These are phyloP conservation scores for Fagus sylvatica DNA, from an alignment of 306 rosid species.

Conservation along the genomic window DNA sequence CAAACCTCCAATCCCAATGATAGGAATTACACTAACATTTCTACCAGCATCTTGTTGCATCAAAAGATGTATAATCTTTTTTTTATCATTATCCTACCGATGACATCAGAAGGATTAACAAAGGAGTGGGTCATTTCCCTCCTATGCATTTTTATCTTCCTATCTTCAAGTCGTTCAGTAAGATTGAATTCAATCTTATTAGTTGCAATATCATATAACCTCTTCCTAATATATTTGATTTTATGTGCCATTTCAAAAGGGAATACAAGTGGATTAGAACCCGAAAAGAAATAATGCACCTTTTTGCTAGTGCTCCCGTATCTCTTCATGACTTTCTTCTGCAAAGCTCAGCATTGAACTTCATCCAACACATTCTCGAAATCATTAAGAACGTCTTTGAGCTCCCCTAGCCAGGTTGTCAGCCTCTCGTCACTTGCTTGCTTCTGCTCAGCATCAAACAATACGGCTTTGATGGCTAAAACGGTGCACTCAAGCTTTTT, in stretches of 20 bases:
- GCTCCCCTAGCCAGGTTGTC: constrained; percentile 11
- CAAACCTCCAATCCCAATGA: no score
- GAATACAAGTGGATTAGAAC: constrained; percentile 10
- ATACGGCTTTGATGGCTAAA: constrained; percentile 18
- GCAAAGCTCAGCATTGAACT: constrained; percentile 19
- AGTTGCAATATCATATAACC: constrained; percentile 22
- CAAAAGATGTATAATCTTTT: no score
- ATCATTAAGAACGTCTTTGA: constrained; percentile 13
- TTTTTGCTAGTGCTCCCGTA: neutral
- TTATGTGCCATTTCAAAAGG: neutral
- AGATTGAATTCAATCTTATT: constrained; percentile 10
- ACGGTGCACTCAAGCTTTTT: constrained; percentile 5
- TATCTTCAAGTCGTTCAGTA: neutral
- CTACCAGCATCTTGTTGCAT: neutral
- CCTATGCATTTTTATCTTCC: no score
- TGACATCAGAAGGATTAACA: no score
- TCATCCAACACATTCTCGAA: constrained; percentile 32
- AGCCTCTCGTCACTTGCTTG: neutral
- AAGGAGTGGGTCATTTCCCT: no score
- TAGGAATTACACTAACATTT: no score
- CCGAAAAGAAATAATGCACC: constrained; percentile 22
- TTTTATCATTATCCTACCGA: no score
- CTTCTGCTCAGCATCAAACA: constrained; percentile 39
- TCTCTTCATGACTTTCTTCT: constrained; percentile 5
- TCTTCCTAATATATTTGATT: constrained; percentile 11